A percentile compares a stretch with the other conserved stretches of the same genome.
Evolutionary conservation across 176 grass and related monocot species (phyloP).

Genomic region (Juncus effusus): DNA sequence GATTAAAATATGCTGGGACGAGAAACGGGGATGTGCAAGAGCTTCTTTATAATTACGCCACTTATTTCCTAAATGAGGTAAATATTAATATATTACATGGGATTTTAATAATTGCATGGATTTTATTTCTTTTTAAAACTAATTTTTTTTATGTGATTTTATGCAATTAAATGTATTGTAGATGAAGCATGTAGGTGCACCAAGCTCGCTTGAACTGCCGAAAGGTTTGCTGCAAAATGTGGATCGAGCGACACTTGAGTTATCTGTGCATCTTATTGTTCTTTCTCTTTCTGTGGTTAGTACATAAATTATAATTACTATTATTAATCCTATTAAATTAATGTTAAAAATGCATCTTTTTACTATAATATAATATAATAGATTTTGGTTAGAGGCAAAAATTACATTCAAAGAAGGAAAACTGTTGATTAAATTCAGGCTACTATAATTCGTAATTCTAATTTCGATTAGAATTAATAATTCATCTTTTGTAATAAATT

Average conservation of each 20-base stretch:
- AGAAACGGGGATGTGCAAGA: conserved; percentile 86
- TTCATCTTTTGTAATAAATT: background rate
- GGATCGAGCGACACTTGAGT: conserved; percentile 81
- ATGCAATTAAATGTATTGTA: conserved; percentile 22
- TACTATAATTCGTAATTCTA: too few species aligned
- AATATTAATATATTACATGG: background rate
- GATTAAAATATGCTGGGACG: conserved; percentile 91
- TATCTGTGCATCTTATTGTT: conserved; percentile 83
- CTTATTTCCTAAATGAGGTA: conserved; percentile 92
- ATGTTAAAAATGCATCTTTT: too few species aligned
- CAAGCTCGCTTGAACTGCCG: conserved; percentile 44
- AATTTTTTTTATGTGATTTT: conserved; percentile 16
- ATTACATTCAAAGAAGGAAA: too few species aligned
- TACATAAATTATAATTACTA: background rate
- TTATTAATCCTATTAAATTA: too few species aligned
- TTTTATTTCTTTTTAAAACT: conserved; percentile 23
- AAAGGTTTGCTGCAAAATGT: conserved; percentile 80
- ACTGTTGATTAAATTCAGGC: too few species aligned
- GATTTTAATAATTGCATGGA: too few species aligned
- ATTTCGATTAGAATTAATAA: too few species aligned
- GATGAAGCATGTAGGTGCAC: conserved; percentile 76
- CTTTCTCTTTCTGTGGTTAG: conserved; percentile 87
- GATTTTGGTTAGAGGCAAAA: too few species aligned
- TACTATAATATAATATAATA: too few species aligned
- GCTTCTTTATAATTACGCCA: conserved; percentile 64